A percentile compares a stretch with the other conserved stretches of the same genome.
phyloP scores from a whole-genome alignment of 2,329 filamentous ascomycete genomes.

The Fusarium sterilihyphosum region DNA sequence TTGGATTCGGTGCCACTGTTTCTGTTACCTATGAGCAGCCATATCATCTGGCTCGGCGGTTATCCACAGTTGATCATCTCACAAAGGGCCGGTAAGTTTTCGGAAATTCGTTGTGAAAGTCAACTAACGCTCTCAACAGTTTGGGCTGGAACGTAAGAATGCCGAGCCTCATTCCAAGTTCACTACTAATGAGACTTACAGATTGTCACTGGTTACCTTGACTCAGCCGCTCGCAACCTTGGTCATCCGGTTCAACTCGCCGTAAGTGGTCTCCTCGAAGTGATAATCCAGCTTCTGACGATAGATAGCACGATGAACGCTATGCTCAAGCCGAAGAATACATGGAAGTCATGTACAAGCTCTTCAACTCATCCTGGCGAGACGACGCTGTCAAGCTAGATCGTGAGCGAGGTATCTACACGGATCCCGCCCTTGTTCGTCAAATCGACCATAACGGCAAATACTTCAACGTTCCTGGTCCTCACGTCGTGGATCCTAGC shows the following conservation, averaged over 20 bases:
- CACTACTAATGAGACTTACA: constrained; percentile 43
- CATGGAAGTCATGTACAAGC: constrained; percentile 71
- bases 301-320: constrained; percentile 67
- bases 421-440: constrained; percentile 61
- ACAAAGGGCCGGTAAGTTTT: constrained; percentile 64
- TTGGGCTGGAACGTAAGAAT: constrained; percentile 65
- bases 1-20: constrained; percentile 76
- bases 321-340: constrained; percentile 74
- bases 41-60: constrained; percentile 71
- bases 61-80: constrained; percentile 75
- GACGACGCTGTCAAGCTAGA: constrained; percentile 72
- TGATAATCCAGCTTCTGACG: neutral
- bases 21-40: constrained; percentile 78
- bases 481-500: constrained; percentile 72
- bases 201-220: constrained; percentile 77
- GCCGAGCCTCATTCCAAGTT: neutral
- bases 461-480: constrained; percentile 71
- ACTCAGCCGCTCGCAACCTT: constrained; percentile 74
- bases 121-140: constrained; percentile 42
- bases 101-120: accelerated
- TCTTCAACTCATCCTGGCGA: constrained; percentile 74
- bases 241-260: constrained; percentile 64
- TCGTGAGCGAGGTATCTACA: constrained; percentile 67
- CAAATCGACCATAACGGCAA: constrained; percentile 73
- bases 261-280: constrained; percentile 7